Evolutionary conservation across 306 rosid species (phyloP), one percentile per base, ranked within the genome.

Genomic region (Pterocarpus santalinus): DNA sequence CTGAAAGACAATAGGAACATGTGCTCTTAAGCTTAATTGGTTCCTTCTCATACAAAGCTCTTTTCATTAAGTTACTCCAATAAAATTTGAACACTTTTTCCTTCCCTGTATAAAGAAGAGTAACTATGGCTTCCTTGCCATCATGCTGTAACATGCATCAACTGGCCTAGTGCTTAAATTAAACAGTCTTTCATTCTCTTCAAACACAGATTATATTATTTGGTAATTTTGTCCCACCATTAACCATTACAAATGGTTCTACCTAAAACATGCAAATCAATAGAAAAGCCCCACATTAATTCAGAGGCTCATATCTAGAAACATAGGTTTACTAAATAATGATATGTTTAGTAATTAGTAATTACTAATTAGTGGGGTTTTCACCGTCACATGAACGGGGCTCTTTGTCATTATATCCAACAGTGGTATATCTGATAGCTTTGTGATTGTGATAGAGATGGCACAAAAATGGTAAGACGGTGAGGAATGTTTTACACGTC

Each of bases 361-460:
- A 38, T 33, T 22, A 61, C 32, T 51, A 47, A 44, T 36, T 73
- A 61, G 67, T 72, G 80, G 11, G 72, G 75, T 34, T 72, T 71
- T 81, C 17, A 56, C 1, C 2, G 49, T 17, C 34, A 65, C 38
- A 69, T 52, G 11, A 52, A 12, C 10, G 69, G 51, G 56, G 17
- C 34, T 61, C 69, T 36, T 74, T 69, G 34, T 74, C 63, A 41
- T 43, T 46, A 35, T 64, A 4, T 66, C 78, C 56, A 43, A 43
- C 58, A 35, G n/a, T 32, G 64, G 66, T 17, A 15, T 56, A n/a
- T 64, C 8, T 12, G 49, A 75, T 47, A 75, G 62, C 39, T 58
- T 22, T 51, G 41, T 82, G 87, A 77, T 65, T 70, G 36, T 38
- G 56, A 67, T 32, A 73, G 63, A n/a, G 68, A 67, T 53, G 80